phyloP scores from a whole-genome alignment of 345 rosid genomes.

The Eucalyptus pumila region DNA sequence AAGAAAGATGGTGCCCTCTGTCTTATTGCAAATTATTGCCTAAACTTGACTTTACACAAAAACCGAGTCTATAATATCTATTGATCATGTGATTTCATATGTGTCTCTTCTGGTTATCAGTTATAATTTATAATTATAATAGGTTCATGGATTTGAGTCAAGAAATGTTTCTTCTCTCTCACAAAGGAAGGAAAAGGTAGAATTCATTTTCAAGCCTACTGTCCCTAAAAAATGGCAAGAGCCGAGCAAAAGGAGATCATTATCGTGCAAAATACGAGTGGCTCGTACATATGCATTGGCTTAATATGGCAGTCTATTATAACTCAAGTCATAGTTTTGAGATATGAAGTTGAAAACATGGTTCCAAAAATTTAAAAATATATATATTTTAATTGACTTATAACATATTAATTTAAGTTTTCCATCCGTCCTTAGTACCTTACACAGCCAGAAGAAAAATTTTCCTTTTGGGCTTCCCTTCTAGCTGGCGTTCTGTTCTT shows the following conservation, averaged over 20 bases:
- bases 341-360: neutral
- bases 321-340: neutral
- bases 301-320: neutral
- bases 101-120: neutral
- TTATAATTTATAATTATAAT: neutral
- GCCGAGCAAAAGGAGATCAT: accelerated
- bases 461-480: neutral
- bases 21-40: neutral
- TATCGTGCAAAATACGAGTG: neutral
- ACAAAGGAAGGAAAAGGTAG: neutral
- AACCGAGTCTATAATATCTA: accelerated
- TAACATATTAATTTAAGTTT: too few relatives aligned
- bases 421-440: neutral
- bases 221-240: neutral
- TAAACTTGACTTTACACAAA: neutral
- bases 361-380: neutral
- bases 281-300: neutral
- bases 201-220: neutral
- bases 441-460: neutral
- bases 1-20: neutral
- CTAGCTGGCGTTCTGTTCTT: neutral
- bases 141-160: neutral
- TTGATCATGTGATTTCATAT: neutral
- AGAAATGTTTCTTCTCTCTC: neutral
- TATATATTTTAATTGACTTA: too few relatives aligned